Evolutionary conservation across 352 stramenopile species (phyloP), one percentile per base, ranked within the genome.

Genomic region (Phytophthora citricola): DNA sequence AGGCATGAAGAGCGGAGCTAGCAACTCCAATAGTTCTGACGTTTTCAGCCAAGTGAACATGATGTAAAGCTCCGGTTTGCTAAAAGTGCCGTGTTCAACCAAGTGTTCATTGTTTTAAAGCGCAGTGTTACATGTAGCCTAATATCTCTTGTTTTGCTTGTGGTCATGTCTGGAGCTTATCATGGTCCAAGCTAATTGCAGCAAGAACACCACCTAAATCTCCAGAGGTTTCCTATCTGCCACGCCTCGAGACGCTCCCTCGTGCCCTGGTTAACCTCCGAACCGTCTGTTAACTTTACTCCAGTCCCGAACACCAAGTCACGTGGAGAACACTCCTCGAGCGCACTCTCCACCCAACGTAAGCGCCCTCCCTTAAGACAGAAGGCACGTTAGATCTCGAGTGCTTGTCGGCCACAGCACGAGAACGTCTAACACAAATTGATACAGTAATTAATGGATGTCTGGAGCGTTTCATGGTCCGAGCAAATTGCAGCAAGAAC

Each of bases 401-500:
- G 41, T 61, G 14, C 34, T 38, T 43, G 34, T 27, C 51, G 45
- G 63, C 59, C 17, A 40, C 11, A 20, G 43, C 15, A 22, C 17
- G 15, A 31, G 8, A 22, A 58, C 17, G 8, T 14, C 39, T 11
- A 17, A 9, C 8, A 27, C 27, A 15, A 14, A 48, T 8, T 27
- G 31, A 45, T 57, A 27, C 36, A 58, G 31, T 48, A 15, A 52
- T 22, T 59, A 27, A 57, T 59, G 53, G 44, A 81, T 90, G 71
- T 90, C 57, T 51, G 75, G 75, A 85, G 82, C 78, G 67, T 91
- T 89, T 87, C 82, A 91, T 91, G 79, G 82, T 84, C 73, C 82
- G 69, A 76, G 74, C 71, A 70, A 87, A 87, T 86, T 87, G 78
- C 79, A 76, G 75, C 78, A 77, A 75, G 78, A 87, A 89, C 82